Base-by-base conservation (phyloP, 768 basidiomycete species). In the Sistotremastrum suecicum region DNA sequence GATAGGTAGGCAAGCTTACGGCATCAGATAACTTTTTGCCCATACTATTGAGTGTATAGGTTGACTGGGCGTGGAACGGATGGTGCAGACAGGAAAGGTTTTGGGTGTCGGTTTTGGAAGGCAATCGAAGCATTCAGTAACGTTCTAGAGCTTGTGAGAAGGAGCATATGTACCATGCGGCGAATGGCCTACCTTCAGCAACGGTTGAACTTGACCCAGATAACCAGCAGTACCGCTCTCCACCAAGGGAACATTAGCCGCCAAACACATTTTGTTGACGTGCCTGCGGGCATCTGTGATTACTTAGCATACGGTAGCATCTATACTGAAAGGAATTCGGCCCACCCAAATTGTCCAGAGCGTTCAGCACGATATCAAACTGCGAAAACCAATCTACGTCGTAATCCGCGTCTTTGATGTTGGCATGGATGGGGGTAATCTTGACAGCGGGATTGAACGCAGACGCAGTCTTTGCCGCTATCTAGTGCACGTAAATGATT, bases 21-120 rank as follows among this genome's bases (percentile, higher is more conserved):
- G 80, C 55, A 97, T 75, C 8, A 99, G 78, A 66, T 98, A 98
- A 47, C 79, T 91, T 61, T 98, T 99, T 32, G 89, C 90, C 95
- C 95, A 99, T 2, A 97, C 92, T 42, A 99, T 97, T 57, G 94
- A 99, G 56, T 99, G 95, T 43, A 98, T 95, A 0, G 95, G 90
- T 52, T 94, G 92, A 47, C 84, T 88, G 0, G 95, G 95, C 0
- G 95, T 98, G 2, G 89, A 89, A 36, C 94, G 80, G 53, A 99
- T 98, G 0, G 95, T 98, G 60, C 95, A 99, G 7, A 98, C 92
- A 0, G 95, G 92, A 58, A 89, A 98, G 0, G 88, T 83, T 59
- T 91, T 98, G 0, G 91, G 90, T 0, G 85, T 83, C 1, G 83
- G 82, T 59, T 98, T 97, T 4, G 83, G 76, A n/a, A 87, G 72